Evolutionary conservation across 345 rosid species (phyloP), one percentile per base, ranked within the genome.

Genomic region (Eucalyptus pauciflora): DNA sequence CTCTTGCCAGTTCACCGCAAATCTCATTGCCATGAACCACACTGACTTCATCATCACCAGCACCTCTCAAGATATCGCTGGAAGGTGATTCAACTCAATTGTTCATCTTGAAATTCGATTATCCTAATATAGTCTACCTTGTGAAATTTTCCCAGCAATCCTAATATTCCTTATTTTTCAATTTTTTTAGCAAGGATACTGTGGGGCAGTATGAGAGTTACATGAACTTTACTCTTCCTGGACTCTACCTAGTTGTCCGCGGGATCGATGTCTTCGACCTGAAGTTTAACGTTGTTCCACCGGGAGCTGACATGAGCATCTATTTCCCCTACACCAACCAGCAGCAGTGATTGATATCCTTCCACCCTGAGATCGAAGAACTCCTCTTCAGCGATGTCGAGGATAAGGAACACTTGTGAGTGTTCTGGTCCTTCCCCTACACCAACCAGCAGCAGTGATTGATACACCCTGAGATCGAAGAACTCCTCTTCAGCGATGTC

Each of bases 21-120:
- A 96, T 93, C 94, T 97, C 31, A 85, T 94, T 5, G 97, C 99
- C 52, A 97, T 97, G 99, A 97, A 97, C 92, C 97, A 97, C 87
- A 92, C 99, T 27, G 99, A 97, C 90, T 97, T 97, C 93, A 97
- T 97, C 91, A 97, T 97, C 94, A 95, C 99, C 91, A 97, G 99
- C 92, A 97, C 99, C 24, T 96, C 92, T 92, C 99, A 94, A 90
- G 99, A 97, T 86, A 97, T 97, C 91, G 99, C 99, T 90, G 99
- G 99, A 94, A 97, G 98, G 99, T 96, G 87, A 90, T 58, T 46
- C 14, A 3, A 12, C 16, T 89, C 11, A 4, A 86, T 43, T n/a
- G 8, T 50, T 58, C 29, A 37, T 69, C 33, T 33, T 33, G 56
- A 8, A 60, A 58, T 85, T 43, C 13, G 5, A 81, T n/a, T 3